phyloP scores from a whole-genome alignment of 768 basidiomycete species.

The Termitomyces bulborhizus region DNA sequence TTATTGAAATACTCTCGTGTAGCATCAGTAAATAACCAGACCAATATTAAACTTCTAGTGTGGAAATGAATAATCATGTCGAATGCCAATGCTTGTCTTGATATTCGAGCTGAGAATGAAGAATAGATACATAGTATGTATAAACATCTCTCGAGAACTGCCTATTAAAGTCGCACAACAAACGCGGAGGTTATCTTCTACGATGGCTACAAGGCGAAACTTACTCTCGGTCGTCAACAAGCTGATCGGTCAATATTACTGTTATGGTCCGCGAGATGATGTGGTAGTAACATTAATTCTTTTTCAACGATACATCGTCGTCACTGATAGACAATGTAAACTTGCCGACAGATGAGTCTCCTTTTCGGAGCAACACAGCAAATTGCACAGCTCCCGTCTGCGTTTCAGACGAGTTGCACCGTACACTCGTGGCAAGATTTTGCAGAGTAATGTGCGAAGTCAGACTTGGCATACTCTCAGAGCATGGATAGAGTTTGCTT shows the following conservation, averaged over 20 bases:
- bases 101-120: background rate
- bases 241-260: background rate
- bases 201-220: too few relatives aligned
- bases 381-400: background rate
- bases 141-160: background rate
- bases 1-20: background rate
- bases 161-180: background rate
- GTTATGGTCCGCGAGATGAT: too few relatives aligned
- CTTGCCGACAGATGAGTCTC: background rate
- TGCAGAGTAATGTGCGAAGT: constrained; percentile 15
- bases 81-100: background rate
- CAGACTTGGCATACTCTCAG: constrained; percentile 6
- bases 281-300: background rate
- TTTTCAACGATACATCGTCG: background rate
- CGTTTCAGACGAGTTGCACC: background rate
- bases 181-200: background rate
- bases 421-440: background rate
- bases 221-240: background rate
- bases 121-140: background rate
- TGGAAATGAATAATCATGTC: too few relatives aligned
- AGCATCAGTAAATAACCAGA: background rate
- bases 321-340: constrained; percentile 7
- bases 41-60: background rate
- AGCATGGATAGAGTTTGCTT: background rate
- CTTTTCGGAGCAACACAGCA: constrained; percentile 2